Base-by-base conservation (phyloP, 2,329 filamentous ascomycete genomes). In the Ascochyta fabae region DNA sequence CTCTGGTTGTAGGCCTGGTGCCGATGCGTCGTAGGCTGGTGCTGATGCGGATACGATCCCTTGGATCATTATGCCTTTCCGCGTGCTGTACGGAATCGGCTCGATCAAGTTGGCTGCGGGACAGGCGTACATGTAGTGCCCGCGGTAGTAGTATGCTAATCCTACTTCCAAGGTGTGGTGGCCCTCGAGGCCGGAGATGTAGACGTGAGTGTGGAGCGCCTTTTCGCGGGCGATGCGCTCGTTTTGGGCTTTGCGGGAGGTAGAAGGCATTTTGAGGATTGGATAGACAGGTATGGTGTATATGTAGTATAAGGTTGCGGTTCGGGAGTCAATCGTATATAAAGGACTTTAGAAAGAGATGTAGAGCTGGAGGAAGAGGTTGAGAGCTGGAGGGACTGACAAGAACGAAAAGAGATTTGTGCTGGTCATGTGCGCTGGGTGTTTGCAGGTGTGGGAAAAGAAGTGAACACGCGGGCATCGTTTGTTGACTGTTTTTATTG, bases 121-220 rank as follows among this genome's bases (percentile, higher is more conserved):
- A 10, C 23, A 58, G 1, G 60, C 58, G 43, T 72, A 74, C 12
- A 74, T 27, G 42, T 65, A 66, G 42, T 72, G 70, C 2, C 71
- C 70, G 9, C 71, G 68, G 47, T 69, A 70, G 44, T 62, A 67
- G 53, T 72, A 74, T 2, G 68, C 68, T 10, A 72, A 48, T 1
- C 67, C 70, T 0, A 40, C 49, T 15, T 67, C 53, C 9, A 72
- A 58, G 0, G 64, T 47, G 23, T 71, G 68, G 0, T 48, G 24
- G 12, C 66, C 68, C 6, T 29, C 22, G 1, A 74, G 40, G 0
- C 68, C 68, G 1, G 65, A 69, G 40, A 74, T 68, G 58, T 61
- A 65, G n/a, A 70, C 67, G 3, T 31, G 41, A 6, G 65, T 65
- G 8, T 50, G 24, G 1, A 56, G 54, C 2, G 58, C 57, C 19